Conservation (phyloP, 306 rosid species). For the Ammopiptanthus mongolicus region DNA sequence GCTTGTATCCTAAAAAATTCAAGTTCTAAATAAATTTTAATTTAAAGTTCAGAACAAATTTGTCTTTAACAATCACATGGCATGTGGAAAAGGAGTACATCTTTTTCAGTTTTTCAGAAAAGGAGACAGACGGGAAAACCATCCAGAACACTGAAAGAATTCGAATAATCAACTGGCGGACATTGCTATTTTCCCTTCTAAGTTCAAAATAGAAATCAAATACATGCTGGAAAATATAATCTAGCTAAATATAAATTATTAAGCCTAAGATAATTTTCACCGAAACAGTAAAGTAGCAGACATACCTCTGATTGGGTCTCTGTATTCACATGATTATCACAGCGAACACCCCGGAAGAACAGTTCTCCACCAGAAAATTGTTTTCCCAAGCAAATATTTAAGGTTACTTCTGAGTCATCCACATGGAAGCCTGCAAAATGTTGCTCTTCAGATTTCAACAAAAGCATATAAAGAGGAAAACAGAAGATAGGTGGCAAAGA, state of each 20-base stretch:
- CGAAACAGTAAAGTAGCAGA: slow-evolving; percentile 6
- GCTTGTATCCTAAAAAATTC: background rate
- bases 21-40: background rate
- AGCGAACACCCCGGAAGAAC: slow-evolving; percentile 88
- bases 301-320: slow-evolving; percentile 62
- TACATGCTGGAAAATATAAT: background rate
- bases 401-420: slow-evolving; percentile 89
- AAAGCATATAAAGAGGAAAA: slow-evolving; percentile 6
- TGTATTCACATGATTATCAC: slow-evolving; percentile 81
- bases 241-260: background rate
- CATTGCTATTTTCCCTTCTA: background rate
- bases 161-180: background rate
- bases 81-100: background rate
- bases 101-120: too few relatives aligned
- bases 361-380: slow-evolving; percentile 83
- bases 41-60: background rate
- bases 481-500: background rate
- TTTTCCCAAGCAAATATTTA: slow-evolving; percentile 88
- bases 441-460: slow-evolving; percentile 28
- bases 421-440: slow-evolving; percentile 84
- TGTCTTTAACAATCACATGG: background rate
- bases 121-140: too few relatives aligned
- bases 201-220: background rate
- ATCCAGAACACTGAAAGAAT: too few relatives aligned
- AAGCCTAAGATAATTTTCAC: background rate